phyloP scores from a whole-genome alignment of 108 stramenopile species.

The Pseudonitzschia multiseries region DNA sequence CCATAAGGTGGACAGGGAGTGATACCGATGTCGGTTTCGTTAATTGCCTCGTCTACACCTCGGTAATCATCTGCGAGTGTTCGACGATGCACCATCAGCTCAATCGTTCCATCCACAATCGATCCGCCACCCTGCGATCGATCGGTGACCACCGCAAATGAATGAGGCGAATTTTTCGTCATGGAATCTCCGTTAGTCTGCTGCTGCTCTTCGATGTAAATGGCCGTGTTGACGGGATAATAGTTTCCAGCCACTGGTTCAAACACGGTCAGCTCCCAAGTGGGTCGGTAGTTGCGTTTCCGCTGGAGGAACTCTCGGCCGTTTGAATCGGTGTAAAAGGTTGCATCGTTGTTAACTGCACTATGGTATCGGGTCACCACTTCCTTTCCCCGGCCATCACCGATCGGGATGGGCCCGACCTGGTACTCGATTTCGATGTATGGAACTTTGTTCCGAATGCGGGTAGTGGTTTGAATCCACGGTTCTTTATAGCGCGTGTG shows the following conservation, averaged over 20 bases:
- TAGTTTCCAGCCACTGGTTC: slow-evolving; percentile 95
- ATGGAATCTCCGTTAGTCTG: background rate
- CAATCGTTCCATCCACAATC: slow-evolving; percentile 76
- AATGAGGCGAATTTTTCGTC: background rate
- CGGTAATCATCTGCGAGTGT: slow-evolving; percentile 69
- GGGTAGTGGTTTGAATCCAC: slow-evolving; percentile 86
- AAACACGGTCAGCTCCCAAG: slow-evolving; percentile 68
- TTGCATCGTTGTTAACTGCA: slow-evolving; percentile 53
- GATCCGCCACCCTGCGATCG: slow-evolving; percentile 91
- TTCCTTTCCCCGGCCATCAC: slow-evolving; percentile 80
- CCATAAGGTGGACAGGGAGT: slow-evolving; percentile 81
- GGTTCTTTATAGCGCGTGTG: slow-evolving; percentile 64
- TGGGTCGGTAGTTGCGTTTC: slow-evolving; percentile 58
- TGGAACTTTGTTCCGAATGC: slow-evolving; percentile 57
- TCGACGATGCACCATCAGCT: slow-evolving; percentile 95
- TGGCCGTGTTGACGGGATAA: slow-evolving; percentile 94
- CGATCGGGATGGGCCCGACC: slow-evolving; percentile 90
- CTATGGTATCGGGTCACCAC: slow-evolving; percentile 78
- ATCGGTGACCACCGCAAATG: slow-evolving; percentile 80
- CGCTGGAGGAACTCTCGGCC: slow-evolving; percentile 91
- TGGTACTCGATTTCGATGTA: slow-evolving; percentile 89
- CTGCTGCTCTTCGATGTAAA: slow-evolving; percentile 72
- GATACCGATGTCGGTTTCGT: slow-evolving; percentile 80
- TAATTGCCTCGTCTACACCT: slow-evolving; percentile 78
- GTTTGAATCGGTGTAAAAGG: slow-evolving; percentile 95